Conservation (phyloP, 192 early-diverging fungal genomes). For the Jimgerdemannia flammicorona region DNA sequence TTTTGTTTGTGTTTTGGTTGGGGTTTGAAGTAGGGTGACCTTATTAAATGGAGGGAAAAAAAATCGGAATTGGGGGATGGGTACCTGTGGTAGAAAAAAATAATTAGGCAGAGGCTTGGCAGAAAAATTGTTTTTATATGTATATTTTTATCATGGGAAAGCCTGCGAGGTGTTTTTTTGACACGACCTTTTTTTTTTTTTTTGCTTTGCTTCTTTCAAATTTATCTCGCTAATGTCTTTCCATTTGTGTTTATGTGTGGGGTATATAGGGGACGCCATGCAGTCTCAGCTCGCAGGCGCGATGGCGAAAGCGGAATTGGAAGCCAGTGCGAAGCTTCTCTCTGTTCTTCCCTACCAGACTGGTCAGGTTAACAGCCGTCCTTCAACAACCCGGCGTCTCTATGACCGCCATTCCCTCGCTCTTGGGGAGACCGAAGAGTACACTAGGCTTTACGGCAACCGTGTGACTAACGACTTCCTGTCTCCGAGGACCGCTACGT, state of each 20-base stretch:
- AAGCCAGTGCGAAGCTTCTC: slow-evolving; percentile 33
- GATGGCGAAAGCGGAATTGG: slow-evolving; percentile 54
- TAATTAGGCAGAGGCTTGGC: too few relatives aligned
- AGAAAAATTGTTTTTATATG: too few relatives aligned
- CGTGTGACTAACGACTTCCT: neutral
- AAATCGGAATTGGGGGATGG: too few relatives aligned
- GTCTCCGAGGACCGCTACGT: slow-evolving; percentile 2
- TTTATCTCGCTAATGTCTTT: neutral
- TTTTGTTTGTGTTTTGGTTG: neutral
- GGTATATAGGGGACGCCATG: slow-evolving; percentile 24
- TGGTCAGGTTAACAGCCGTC: slow-evolving; percentile 24
- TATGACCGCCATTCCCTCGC: slow-evolving; percentile 58
- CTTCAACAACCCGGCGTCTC: slow-evolving; percentile 23
- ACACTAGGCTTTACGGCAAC: slow-evolving; percentile 27
- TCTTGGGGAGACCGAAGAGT: slow-evolving; percentile 42
- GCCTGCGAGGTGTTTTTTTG: neutral
- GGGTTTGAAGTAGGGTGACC: too few relatives aligned
- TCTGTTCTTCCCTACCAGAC: slow-evolving; percentile 30
- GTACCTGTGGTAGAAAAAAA: too few relatives aligned
- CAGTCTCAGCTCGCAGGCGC: slow-evolving; percentile 46
- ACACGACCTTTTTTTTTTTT: neutral
- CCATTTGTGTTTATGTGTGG: neutral
- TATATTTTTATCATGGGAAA: too few relatives aligned
- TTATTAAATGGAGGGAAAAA: neutral
- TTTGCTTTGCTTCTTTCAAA: neutral